Percentiles rank a stretch among this genome's conserved stretches.
phyloP scores from a whole-genome alignment of 305 asterid species.

The Caryopteris hybrid region DNA sequence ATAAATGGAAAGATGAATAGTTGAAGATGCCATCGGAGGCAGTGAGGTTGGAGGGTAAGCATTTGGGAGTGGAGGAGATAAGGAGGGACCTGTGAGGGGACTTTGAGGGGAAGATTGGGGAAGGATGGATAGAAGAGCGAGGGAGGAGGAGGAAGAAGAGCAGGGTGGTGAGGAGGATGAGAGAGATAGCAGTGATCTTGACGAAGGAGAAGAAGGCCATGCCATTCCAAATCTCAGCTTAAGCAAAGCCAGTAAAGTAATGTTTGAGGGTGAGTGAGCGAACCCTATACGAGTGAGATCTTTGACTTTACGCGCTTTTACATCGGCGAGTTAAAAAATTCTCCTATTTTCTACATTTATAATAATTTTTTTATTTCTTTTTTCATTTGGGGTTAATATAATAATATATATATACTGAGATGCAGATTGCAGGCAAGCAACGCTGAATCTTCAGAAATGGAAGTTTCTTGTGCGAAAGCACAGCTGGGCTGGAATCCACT shows the following conservation, averaged over 20 bases:
- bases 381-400: no score
- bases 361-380: no score
- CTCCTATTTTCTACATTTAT: no score
- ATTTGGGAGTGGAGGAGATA: conserved; percentile 25
- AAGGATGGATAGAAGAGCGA: conserved; percentile 11
- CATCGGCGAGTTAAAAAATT: no score
- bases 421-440: no score
- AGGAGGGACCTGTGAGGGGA: conserved; percentile 38
- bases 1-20: conserved; percentile 59
- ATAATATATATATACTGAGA: no score
- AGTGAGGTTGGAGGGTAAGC: conserved; percentile 37
- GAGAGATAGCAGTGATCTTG: conserved; percentile 33
- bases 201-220: conserved; percentile 34
- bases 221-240: conserved; percentile 25
- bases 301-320: conserved; percentile 4
- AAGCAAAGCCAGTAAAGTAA: neutral
- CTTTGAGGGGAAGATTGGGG: conserved; percentile 15
- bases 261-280: neutral
- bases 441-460: no score
- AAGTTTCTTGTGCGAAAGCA: no score
- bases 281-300: neutral
- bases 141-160: conserved; percentile 42
- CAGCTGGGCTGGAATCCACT: no score
- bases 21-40: conserved; percentile 56
- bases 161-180: conserved; percentile 37